These are phyloP conservation scores for Scalesia atractyloides DNA, from an alignment of 129 eudicot genomes.

Conservation along the genomic window DNA sequence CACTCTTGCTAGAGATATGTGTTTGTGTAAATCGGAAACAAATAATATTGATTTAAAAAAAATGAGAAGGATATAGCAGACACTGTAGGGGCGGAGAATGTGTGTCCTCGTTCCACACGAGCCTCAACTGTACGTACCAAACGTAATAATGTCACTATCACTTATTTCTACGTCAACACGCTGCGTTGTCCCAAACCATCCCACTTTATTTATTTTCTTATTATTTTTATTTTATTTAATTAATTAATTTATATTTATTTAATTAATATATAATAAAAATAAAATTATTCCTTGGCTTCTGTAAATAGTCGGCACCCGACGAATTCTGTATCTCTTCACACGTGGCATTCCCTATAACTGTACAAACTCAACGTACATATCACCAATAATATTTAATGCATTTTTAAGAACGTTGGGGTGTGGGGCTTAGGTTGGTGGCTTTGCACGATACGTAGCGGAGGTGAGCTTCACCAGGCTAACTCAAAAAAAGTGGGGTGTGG, in stretches of 20 bases:
- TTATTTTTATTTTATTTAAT: background rate
- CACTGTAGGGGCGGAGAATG: conserved; percentile 24
- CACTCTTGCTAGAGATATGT: no score
- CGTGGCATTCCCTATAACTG: conserved; percentile 28
- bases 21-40: no score
- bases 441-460: no score
- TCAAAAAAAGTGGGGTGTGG: no score
- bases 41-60: no score
- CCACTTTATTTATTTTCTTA: background rate
- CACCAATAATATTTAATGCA: no score
- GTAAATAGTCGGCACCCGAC: conserved; percentile 50
- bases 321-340: conserved; percentile 24
- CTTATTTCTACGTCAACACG: conserved; percentile 9
- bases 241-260: no score
- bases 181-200: background rate
- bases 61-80: background rate
- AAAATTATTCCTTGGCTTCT: background rate
- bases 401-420: no score
- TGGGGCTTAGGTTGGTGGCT: no score
- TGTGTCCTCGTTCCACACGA: conserved; percentile 53
- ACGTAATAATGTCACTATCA: conserved; percentile 21
- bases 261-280: background rate
- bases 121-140: conserved; percentile 38
- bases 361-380: background rate
- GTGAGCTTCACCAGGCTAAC: no score